Evolutionary conservation across 2,329 filamentous ascomycete genomes (phyloP).

Genomic region (Amesomyces nigricolor): DNA sequence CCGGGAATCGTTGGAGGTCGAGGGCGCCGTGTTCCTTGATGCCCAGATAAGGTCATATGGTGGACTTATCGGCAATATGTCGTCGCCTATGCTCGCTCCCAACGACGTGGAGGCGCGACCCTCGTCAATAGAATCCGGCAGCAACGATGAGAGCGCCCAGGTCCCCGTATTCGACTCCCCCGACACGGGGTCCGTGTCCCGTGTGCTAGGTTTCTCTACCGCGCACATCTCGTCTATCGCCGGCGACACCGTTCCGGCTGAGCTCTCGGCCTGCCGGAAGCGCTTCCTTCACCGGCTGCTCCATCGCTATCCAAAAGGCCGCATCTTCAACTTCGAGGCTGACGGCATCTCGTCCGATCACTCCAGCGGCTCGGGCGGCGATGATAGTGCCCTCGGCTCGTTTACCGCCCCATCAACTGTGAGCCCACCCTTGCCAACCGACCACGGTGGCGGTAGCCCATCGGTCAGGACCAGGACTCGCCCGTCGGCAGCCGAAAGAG

Average conservation of each 20-base stretch:
- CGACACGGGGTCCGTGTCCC: conserved; percentile 21
- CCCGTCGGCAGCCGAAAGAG: neutral
- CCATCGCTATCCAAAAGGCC: conserved; percentile 40
- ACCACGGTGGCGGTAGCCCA: neutral
- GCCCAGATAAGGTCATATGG: conserved; percentile 31
- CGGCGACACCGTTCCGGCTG: conserved; percentile 18
- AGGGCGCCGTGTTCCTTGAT: conserved; percentile 36
- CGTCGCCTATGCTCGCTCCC: conserved; percentile 5
- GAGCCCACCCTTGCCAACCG: too few species aligned
- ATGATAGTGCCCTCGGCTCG: conserved; percentile 30
- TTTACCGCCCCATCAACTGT: neutral
- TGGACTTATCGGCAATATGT: conserved; percentile 25
- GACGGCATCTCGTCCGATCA: neutral
- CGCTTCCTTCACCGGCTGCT: conserved; percentile 38
- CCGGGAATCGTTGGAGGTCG: conserved; percentile 38
- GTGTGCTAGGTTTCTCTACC: conserved; percentile 37
- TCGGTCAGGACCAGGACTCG: neutral
- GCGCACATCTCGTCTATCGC: conserved; percentile 32
- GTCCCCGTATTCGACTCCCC: neutral
- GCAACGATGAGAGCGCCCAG: conserved; percentile 10
- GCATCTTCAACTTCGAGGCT: conserved; percentile 41
- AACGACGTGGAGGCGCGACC: neutral
- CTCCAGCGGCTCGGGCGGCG: neutral
- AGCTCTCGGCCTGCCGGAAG: conserved; percentile 32
- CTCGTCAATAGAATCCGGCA: conserved; percentile 20